Evolutionary conservation across 176 grass and related monocot genomes (phyloP).

Genomic region (Elymus sibiricus): DNA sequence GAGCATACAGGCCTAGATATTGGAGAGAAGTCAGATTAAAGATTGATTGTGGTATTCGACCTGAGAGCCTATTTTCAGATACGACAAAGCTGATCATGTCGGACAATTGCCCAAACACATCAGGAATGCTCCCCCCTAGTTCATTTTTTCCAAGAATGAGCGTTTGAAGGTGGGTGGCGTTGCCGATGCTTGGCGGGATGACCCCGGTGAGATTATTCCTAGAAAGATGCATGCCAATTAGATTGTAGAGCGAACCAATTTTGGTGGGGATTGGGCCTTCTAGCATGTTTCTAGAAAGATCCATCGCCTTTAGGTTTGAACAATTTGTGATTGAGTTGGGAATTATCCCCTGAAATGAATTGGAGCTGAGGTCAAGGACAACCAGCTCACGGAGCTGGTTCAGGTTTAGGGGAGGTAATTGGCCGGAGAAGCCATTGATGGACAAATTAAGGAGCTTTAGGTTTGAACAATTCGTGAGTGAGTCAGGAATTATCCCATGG

Average conservation of each 20-base stretch:
- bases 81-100: accelerated
- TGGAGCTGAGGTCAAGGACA: accelerated
- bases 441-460: background rate
- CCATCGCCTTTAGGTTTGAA: accelerated
- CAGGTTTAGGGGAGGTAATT: too few species aligned
- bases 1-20: too few species aligned
- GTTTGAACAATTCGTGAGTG: background rate
- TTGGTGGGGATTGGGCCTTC: background rate
- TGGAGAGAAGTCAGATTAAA: too few species aligned
- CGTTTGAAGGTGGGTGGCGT: background rate
- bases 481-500: background rate
- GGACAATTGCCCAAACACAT: too few species aligned
- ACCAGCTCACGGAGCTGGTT: background rate
- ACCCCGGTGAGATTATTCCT: background rate
- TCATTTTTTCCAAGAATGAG: accelerated
- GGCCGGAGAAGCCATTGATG: too few species aligned
- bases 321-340: background rate
- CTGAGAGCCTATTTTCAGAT: too few species aligned
- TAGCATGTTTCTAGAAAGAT: too few species aligned
- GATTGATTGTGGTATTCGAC: too few species aligned
- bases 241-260: background rate
- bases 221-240: background rate
- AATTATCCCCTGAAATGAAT: background rate
- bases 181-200: background rate
- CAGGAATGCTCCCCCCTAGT: too few species aligned